These are phyloP conservation scores for Fusarium sp. DNA, from an alignment of 2,329 filamentous ascomycete genomes.

Conservation along the genomic window DNA sequence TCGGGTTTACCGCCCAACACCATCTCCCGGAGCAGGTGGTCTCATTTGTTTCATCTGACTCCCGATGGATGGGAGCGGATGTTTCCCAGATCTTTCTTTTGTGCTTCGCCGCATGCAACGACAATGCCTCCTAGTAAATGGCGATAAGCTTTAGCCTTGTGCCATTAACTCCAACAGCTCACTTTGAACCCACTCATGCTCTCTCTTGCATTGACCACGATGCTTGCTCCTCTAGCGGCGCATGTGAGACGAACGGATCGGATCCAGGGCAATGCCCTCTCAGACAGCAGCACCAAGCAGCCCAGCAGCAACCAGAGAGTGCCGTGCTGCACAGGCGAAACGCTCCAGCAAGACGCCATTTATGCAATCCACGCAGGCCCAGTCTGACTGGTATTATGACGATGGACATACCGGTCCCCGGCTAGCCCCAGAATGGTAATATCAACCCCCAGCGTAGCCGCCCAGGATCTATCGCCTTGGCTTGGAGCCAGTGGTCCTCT, in stretches of 20 bases:
- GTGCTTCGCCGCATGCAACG: background rate
- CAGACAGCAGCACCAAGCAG: background rate
- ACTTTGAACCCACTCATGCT: background rate
- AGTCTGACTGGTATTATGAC: slow-evolving; percentile 32
- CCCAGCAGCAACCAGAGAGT: background rate
- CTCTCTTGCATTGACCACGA: background rate
- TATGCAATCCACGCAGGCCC: slow-evolving; percentile 26
- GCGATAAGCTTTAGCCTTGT: background rate
- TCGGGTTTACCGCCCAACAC: slow-evolving; percentile 22
- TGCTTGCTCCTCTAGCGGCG: slow-evolving; percentile 4
- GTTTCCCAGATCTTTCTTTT: slow-evolving; percentile 20
- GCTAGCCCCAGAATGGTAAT: slow-evolving; percentile 19
- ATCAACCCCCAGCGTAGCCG: slow-evolving; percentile 10
- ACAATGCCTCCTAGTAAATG: background rate
- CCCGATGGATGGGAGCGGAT: slow-evolving; percentile 9
- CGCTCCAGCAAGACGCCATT: slow-evolving; percentile 28
- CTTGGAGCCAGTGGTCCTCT: slow-evolving; percentile 6
- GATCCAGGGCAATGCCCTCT: background rate
- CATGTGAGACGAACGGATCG: slow-evolving; percentile 18
- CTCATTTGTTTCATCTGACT: slow-evolving; percentile 36
- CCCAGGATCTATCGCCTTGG: slow-evolving; percentile 8
- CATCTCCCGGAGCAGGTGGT: slow-evolving; percentile 6
- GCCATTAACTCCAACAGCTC: slow-evolving; percentile 8
- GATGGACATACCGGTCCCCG: slow-evolving; percentile 31
- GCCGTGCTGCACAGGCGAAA: slow-evolving; percentile 28